Evolutionary conservation across 2,329 filamentous ascomycete species (phyloP).

Genomic region (Fusarium ramigenum): DNA sequence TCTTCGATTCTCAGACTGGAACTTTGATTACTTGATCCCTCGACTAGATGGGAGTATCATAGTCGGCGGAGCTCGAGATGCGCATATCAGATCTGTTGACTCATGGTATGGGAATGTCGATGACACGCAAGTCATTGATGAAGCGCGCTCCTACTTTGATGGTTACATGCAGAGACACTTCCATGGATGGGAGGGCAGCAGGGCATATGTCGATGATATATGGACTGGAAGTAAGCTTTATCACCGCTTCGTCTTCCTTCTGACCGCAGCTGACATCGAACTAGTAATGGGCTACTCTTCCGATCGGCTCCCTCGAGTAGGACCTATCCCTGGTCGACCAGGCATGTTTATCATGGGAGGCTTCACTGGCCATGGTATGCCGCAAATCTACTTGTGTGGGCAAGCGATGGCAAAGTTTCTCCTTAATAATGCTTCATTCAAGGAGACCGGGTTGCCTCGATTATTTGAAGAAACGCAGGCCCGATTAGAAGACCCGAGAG

Average conservation of each 20-base stretch:
- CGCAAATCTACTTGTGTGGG: not conserved
- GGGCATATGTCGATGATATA: not conserved
- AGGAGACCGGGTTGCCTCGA: fast-evolving
- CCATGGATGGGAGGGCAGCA: not conserved
- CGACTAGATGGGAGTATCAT: not conserved
- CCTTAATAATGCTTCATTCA: fast-evolving
- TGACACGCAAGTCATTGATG: not conserved
- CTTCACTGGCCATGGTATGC: not conserved
- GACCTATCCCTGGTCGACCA: not conserved
- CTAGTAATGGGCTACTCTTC: not conserved
- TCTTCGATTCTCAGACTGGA: not conserved
- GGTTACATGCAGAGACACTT: not conserved
- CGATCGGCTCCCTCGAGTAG: not conserved
- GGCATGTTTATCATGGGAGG: not conserved
- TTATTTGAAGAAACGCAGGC: not conserved
- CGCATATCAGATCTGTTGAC: not conserved
- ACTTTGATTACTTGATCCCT: not conserved
- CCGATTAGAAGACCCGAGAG: not conserved
- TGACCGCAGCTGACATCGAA: fast-evolving
- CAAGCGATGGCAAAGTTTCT: not conserved
- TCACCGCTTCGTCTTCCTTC: fast-evolving
- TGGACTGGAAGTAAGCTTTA: not conserved
- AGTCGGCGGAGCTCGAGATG: not conserved
- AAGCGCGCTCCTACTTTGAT: fast-evolving
- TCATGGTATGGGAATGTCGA: not conserved